These are phyloP conservation scores for Anaeromyces robustus DNA, from an alignment of 192 early-diverging fungal species.

Conservation along the genomic window DNA sequence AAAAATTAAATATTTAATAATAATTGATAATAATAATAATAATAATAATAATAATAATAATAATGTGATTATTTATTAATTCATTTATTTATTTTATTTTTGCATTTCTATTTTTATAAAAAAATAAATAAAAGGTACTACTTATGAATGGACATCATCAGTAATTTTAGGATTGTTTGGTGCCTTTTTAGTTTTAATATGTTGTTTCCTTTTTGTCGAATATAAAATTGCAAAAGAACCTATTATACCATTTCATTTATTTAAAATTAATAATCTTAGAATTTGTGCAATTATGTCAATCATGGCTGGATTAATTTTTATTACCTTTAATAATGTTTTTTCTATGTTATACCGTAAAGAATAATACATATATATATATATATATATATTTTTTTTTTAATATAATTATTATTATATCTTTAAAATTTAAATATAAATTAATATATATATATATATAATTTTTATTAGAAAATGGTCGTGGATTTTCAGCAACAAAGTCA, in stretches of 20 bases:
- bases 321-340: background rate
- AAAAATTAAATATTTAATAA: too few relatives aligned
- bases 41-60: too few relatives aligned
- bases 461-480: background rate
- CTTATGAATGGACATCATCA: background rate
- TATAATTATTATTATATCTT: too few relatives aligned
- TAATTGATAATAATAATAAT: too few relatives aligned
- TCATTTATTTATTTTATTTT: too few relatives aligned
- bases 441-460: background rate
- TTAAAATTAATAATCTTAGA: background rate
- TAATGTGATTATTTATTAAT: too few relatives aligned
- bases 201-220: conserved; percentile 47
- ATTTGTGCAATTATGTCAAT: background rate
- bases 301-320: background rate
- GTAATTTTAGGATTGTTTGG: conserved; percentile 13
- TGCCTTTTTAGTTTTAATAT: conserved; percentile 22
- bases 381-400: too few relatives aligned
- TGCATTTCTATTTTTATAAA: too few relatives aligned
- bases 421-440: too few relatives aligned
- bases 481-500: background rate
- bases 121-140: background rate
- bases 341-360: background rate
- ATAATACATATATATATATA: too few relatives aligned
- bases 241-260: conserved; percentile 13
- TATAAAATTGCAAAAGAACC: conserved; percentile 43